These are phyloP conservation scores for Diaporthe capsici DNA, from an alignment of 2,329 filamentous ascomycete species.

Conservation along the genomic window DNA sequence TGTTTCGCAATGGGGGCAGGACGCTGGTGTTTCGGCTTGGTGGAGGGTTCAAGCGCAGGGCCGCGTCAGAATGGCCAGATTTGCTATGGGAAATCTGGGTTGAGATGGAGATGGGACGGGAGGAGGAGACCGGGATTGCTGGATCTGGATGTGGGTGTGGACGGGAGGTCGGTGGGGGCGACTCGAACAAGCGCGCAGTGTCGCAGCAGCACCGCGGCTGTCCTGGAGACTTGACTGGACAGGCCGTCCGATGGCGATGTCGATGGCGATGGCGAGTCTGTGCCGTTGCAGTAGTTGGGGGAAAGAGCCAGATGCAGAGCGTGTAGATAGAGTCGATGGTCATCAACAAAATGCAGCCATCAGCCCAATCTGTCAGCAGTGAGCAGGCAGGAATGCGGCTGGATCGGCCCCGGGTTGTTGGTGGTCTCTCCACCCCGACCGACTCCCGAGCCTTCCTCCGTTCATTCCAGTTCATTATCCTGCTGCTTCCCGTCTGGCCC, in stretches of 20 bases:
- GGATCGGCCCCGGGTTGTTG: slow-evolving; percentile 15
- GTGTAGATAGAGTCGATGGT: neutral
- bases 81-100: slow-evolving; percentile 13
- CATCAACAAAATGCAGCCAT: neutral
- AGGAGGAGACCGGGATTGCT: slow-evolving; percentile 12
- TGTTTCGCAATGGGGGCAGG: slow-evolving; percentile 20
- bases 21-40: slow-evolving; percentile 21
- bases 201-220: neutral
- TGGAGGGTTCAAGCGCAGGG: slow-evolving; percentile 28
- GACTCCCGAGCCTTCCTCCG: slow-evolving; percentile 15
- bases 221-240: neutral
- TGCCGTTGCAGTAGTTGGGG: neutral
- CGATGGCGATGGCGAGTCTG: neutral
- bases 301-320: neutral
- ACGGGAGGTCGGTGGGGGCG: neutral
- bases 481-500: neutral
- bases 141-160: neutral
- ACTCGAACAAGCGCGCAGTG: slow-evolving; percentile 4
- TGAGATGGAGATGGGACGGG: slow-evolving; percentile 5
- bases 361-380: neutral
- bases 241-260: neutral
- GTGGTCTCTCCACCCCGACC: slow-evolving; percentile 1
- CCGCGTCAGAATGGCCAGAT: slow-evolving; percentile 31
- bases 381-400: neutral
- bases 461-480: neutral